phyloP scores from a whole-genome alignment of 2,329 filamentous ascomycete genomes.

The Myriosclerotinia curreyana region DNA sequence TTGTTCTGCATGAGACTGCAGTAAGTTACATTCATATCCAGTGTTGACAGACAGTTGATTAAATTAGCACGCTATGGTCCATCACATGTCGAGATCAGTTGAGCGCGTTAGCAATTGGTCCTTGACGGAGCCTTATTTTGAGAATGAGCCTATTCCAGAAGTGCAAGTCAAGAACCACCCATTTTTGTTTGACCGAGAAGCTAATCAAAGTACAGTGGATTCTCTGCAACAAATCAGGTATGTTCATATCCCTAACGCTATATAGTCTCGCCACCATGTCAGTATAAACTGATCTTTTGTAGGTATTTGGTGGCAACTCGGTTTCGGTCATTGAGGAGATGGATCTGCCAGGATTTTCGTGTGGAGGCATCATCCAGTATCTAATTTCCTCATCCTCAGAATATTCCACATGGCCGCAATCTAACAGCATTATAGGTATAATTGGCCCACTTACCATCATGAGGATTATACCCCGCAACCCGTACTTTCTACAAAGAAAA shows the following conservation, averaged over 20 bases:
- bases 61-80: not conserved
- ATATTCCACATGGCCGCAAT: not conserved
- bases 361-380: not conserved
- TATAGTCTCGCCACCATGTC: not conserved
- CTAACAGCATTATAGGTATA: not conserved
- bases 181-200: not conserved
- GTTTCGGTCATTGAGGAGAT: not conserved
- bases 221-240: slow-evolving; percentile 2
- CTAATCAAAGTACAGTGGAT: not conserved
- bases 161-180: not conserved
- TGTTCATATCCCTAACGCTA: not conserved
- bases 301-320: slow-evolving; percentile 3
- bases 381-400: not conserved
- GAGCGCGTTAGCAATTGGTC: not conserved
- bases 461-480: not conserved
- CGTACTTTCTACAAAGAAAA: not conserved
- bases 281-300: not conserved
- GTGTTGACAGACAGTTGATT: not conserved
- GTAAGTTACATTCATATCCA: not conserved
- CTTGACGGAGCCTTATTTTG: not conserved
- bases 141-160: slow-evolving; percentile 9
- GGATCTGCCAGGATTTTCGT: not conserved
- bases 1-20: slow-evolving; percentile 8
- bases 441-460: slow-evolving; percentile 1
- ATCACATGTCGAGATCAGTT: not conserved